Percentiles rank a stretch among this genome's conserved stretches.
phyloP scores from a whole-genome alignment of 305 asterid species.

The Solanum aculeatissimum region DNA sequence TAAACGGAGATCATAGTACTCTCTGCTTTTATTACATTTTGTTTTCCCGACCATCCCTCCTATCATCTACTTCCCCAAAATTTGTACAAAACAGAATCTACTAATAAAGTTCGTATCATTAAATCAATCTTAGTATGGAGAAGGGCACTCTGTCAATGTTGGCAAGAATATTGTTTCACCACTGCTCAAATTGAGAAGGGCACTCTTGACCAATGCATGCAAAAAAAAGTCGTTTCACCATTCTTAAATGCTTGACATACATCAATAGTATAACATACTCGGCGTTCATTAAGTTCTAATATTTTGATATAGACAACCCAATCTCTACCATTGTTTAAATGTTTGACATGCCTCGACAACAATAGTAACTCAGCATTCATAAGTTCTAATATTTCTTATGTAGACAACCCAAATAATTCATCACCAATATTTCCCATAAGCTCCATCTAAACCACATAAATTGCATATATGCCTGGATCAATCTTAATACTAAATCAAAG shows the following conservation, averaged over 20 bases:
- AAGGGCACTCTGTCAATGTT: neutral
- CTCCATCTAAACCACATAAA: neutral
- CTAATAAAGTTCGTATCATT: neutral
- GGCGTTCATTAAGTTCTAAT: neutral
- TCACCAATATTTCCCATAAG: neutral
- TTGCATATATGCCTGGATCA: neutral
- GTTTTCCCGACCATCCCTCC: neutral
- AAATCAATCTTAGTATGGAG: neutral
- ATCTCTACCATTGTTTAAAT: neutral
- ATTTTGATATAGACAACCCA: neutral
- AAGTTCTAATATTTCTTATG: neutral
- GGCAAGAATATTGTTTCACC: neutral
- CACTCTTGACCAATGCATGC: neutral
- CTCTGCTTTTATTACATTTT: neutral
- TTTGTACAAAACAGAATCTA: neutral
- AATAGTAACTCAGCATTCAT: neutral
- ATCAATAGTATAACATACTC: neutral
- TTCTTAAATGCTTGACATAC: neutral
- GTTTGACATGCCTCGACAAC: neutral
- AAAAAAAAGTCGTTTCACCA: neutral
- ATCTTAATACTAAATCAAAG: neutral
- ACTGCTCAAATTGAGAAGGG: neutral
- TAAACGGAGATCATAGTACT: neutral
- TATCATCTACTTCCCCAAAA: neutral
- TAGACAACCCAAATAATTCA: neutral